Evolutionary conservation across 257 asterid genomes (phyloP).

Genomic region (Scutellaria baicalensis): DNA sequence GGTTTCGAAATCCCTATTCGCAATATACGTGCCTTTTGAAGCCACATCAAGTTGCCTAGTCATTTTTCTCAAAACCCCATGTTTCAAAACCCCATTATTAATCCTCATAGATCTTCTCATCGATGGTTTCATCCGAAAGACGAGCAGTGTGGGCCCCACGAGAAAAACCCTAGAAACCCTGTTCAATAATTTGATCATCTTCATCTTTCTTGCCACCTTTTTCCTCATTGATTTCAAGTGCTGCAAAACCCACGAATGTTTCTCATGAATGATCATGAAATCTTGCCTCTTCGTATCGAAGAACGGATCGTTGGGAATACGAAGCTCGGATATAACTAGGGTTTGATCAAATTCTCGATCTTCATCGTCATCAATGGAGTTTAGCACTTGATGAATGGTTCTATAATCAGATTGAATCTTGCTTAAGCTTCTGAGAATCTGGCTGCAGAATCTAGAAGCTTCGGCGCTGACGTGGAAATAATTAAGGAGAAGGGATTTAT

Average conservation of each 20-base stretch:
- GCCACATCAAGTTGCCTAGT: conserved; percentile 27
- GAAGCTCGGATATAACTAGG: conserved; percentile 9
- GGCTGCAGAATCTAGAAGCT: conserved; percentile 52
- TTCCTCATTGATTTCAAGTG: conserved; percentile 25
- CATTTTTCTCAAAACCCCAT: conserved; percentile 25
- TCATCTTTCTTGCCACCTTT: conserved; percentile 33
- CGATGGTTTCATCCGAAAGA: too few relatives aligned
- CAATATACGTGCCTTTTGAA: conserved; percentile 52
- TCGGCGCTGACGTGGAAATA: conserved; percentile 54
- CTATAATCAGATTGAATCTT: conserved; percentile 34
- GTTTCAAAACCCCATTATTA: conserved; percentile 20
- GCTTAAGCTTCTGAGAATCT: conserved; percentile 31
- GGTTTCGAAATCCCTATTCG: conserved; percentile 58
- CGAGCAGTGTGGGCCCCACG: too few relatives aligned
- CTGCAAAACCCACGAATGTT: conserved; percentile 31
- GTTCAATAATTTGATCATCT: neutral
- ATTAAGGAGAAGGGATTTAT: conserved; percentile 38
- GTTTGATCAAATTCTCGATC: neutral
- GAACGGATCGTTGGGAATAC: conserved; percentile 27
- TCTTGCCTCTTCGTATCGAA: conserved; percentile 26
- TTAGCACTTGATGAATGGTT: conserved; percentile 28
- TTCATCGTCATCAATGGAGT: neutral
- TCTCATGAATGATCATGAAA: conserved; percentile 24
- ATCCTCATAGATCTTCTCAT: too few relatives aligned
- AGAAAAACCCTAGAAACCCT: too few relatives aligned